Base-by-base conservation (phyloP, 345 rosid species). In the Euclidium syriacum region DNA sequence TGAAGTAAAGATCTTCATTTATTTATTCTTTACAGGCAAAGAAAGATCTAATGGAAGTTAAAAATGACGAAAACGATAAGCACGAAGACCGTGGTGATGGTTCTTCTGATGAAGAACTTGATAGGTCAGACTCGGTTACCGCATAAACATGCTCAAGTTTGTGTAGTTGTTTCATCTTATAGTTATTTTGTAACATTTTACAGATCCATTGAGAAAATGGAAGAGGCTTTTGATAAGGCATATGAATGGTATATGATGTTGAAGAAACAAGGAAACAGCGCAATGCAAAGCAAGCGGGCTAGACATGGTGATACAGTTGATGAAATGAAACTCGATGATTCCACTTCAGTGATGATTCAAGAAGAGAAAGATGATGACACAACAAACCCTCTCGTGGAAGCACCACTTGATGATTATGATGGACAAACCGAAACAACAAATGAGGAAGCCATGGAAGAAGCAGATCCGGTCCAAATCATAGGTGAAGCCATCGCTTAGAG, bases 311-410 rank as follows among this genome's bases (percentile, higher is more conserved):
- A 73, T 27, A 76, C 57, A 35, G 80, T 71, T 50, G 77, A 77
- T 51, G 53, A 38, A 30, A 67, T 74, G 62, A 74, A 74, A 14
- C 59, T 78, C 2, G 96, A n/a, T n/a, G n/a, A 81, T 73, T 75
- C 84, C 46, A 90, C 83, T 61, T 94, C 89, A 2, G 97, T 87
- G 59, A 70, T 79, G 78, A 83, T n/a, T n/a, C n/a, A 81, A 1
- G 76, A 43, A 20, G 79, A 52, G 40, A 83, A 77, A 73, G 74
- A 55, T 26, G 99, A 85, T 61, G 85, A n/a, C n/a, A n/a, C n/a
- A n/a, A n/a, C 78, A 51, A 90, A 94, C 78, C 99, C 99, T 56
- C 90, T 94, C 3, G 4, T 90, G 77, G 84, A n/a, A n/a, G n/a
- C 84, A 27, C 70, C 85, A 4, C 82, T 94, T 26, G 83, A 84